These are phyloP conservation scores for Fraxinus quadrangulata DNA, from an alignment of 257 asterid genomes.

Conservation along the genomic window DNA sequence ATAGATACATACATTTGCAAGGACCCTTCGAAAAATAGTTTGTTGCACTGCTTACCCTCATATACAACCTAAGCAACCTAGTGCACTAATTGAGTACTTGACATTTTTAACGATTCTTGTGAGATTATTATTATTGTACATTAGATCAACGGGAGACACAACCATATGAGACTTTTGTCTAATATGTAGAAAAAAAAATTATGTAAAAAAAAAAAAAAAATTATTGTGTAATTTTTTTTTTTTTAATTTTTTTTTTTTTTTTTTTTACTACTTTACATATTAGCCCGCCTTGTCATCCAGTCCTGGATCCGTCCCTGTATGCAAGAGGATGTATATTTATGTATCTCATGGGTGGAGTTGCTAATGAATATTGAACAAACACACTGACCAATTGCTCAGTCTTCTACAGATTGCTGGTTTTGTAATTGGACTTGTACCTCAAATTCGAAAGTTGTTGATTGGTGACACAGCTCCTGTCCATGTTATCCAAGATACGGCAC, in stretches of 20 bases:
- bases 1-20: background rate
- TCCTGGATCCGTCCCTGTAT: too few relatives aligned
- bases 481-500: constrained; percentile 63
- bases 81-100: background rate
- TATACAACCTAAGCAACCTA: background rate
- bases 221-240: too few relatives aligned
- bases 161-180: background rate
- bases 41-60: background rate
- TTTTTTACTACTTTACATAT: too few relatives aligned
- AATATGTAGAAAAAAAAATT: too few relatives aligned
- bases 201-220: too few relatives aligned
- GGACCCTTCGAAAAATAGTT: background rate
- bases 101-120: too few relatives aligned
- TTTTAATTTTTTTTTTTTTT: too few relatives aligned
- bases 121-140: background rate
- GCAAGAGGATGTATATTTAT: background rate
- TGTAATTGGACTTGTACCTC: constrained; percentile 71
- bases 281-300: too few relatives aligned
- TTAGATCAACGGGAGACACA: background rate
- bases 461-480: constrained; percentile 80
- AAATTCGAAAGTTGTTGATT: constrained; percentile 50
- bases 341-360: background rate
- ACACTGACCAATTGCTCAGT: background rate
- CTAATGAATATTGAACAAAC: background rate
- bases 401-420: constrained; percentile 67